These are phyloP conservation scores for Grigorovia humatica DNA, from an alignment of 805 yeast species.

Conservation along the genomic window DNA sequence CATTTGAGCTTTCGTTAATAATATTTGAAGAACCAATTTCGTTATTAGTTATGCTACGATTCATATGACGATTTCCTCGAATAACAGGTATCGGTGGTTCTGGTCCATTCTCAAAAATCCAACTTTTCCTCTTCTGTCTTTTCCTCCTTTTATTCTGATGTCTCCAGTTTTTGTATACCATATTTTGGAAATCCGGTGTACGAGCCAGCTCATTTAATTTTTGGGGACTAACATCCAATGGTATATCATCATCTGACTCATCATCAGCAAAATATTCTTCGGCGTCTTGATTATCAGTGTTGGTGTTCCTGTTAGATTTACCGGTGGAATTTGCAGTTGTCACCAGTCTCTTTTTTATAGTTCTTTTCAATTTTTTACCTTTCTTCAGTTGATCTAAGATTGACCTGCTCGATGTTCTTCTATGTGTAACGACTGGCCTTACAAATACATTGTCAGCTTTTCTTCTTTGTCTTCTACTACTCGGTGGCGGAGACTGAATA, in stretches of 20 bases:
- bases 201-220: constrained; percentile 19
- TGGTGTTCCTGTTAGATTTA: background rate
- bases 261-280: constrained; percentile 22
- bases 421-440: background rate
- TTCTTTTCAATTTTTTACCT: constrained; percentile 13
- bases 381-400: constrained; percentile 12
- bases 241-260: constrained; percentile 21
- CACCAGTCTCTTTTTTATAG: constrained; percentile 11
- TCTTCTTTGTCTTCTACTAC: constrained; percentile 3
- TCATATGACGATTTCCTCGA: background rate
- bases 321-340: background rate
- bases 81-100: background rate
- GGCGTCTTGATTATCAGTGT: constrained; percentile 3
- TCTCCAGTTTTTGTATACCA: constrained; percentile 28
- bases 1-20: background rate
- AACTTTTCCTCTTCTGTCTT: constrained; percentile 6
- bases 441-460: background rate
- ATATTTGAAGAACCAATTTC: background rate
- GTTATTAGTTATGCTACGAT: background rate
- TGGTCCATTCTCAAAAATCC: constrained; percentile 18
- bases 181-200: constrained; percentile 41
- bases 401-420: constrained; percentile 2
- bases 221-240: constrained; percentile 8
- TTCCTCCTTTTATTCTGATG: constrained; percentile 14
- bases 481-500: constrained; percentile 15